A percentile compares a stretch with the other conserved stretches of the same genome.
These are phyloP conservation scores for Calocera viscosa DNA, from an alignment of 768 basidiomycete genomes.

Conservation along the genomic window DNA sequence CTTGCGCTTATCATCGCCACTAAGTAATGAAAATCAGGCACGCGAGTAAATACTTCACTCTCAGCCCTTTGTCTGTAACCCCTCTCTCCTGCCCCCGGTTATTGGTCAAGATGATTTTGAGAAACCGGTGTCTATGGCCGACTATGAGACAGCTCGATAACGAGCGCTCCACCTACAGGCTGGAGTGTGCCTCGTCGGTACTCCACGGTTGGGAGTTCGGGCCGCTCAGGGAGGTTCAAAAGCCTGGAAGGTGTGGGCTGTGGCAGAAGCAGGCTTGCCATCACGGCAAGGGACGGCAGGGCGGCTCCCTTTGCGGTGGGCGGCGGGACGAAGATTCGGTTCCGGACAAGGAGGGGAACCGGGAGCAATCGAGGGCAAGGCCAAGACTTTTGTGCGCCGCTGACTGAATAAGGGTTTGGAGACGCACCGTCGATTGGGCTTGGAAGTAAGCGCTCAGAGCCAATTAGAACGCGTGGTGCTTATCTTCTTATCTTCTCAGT, in stretches of 20 bases:
- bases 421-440: background rate
- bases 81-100: background rate
- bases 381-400: background rate
- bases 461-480: constrained; percentile 1
- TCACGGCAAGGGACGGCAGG: background rate
- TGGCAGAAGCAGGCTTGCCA: too few species aligned
- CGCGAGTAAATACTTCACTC: background rate
- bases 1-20: constrained; percentile 1
- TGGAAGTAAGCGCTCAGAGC: background rate
- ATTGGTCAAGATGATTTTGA: background rate
- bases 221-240: too few species aligned
- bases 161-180: background rate
- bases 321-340: background rate
- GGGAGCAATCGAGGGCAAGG: background rate
- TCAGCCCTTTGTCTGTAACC: background rate
- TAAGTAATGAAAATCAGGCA: constrained; percentile 9
- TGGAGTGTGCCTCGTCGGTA: background rate
- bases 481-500: constrained; percentile 1
- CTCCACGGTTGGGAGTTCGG: background rate
- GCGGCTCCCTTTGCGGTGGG: background rate
- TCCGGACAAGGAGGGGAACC: background rate
- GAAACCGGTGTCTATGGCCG: too few species aligned
- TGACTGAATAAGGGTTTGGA: constrained; percentile 2
- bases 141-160: background rate
- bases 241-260: too few species aligned